phyloP scores from a whole-genome alignment of 441 rosid genomes.

The Metrosideros polymorpha region DNA sequence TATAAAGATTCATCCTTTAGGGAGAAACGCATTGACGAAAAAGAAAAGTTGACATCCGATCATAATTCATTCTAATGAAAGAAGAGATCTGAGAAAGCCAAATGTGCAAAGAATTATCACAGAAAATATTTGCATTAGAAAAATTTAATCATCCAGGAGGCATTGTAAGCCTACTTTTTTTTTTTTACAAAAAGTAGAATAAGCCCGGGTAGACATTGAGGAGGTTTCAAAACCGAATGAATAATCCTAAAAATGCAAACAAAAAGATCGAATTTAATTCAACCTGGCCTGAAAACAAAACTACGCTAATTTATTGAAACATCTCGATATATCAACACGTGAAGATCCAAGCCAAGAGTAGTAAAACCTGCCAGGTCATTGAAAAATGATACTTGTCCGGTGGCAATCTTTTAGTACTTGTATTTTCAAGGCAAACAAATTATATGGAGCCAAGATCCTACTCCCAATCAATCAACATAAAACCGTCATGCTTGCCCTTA shows the following conservation, averaged over 20 bases:
- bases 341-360: not conserved
- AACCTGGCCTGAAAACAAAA: not conserved
- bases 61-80: not conserved
- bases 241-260: not conserved
- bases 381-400: not conserved
- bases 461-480: not conserved
- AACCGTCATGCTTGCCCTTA: not conserved
- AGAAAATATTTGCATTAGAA: not conserved
- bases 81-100: not conserved
- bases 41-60: not conserved
- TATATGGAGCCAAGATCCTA: not conserved
- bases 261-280: not conserved
- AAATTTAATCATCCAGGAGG: not conserved
- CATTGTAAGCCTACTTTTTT: not conserved
- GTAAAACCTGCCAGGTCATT: not conserved
- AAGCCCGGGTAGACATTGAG: not conserved
- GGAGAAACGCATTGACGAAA: not conserved
- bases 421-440: not conserved
- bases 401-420: not conserved
- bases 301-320: not conserved
- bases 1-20: constrained; percentile 32
- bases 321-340: not conserved
- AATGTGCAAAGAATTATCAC: not conserved
- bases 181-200: not conserved
- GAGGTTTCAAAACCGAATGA: not conserved